Evolutionary conservation across 2,329 filamentous ascomycete species (phyloP), one percentile per base, ranked within the genome.

Genomic region (Thelonectria discophora): DNA sequence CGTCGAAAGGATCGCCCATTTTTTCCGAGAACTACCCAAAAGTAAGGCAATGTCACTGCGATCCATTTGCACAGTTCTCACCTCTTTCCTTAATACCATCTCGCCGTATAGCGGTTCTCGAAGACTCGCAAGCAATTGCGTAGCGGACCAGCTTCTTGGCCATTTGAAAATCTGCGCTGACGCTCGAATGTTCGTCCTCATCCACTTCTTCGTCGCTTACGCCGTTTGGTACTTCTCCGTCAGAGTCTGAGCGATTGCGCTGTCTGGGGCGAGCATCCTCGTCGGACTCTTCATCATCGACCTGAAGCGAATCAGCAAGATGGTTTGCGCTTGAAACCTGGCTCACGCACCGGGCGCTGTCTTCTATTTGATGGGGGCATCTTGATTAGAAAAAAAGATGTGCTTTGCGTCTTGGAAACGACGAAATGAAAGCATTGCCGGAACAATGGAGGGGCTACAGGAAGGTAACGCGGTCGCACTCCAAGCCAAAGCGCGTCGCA

Each of bases 101-200:
- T 66, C 88, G 79, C 54, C 82, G 81, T 47, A 91, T 89, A 1
- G 83, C 80, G 40, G 82, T 81, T 54, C 88, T 80, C 10, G 87
- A 84, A 64, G 84, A 89, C 71, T 91, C 88, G 75, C 88, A 90
- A 5, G 88, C 86, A 21, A 91, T 74, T 3, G 86, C 87, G 68
- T 90, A 89, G 55, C 88, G 84, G n/a, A 90, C 82, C n/a, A 91
- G 75, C 70, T 88, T 89, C 76, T 88, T 89, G 37, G 86, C 83
- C 34, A 88, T 75, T 65, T 86, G 83, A 4, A 82, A 78, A 37
- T 84, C 81, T 40, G 76, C 79, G 32, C 72, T 78, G n/a, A 74
- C 75, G 18, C 73, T 75, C n/a, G 72, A 70, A 12, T 65, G 60
- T 6, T 63, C 73, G 6, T 75, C 71, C 3, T 58, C 64, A 8